Base-by-base conservation (phyloP, 768 basidiomycete genomes). In the Mrakia blollopis region DNA sequence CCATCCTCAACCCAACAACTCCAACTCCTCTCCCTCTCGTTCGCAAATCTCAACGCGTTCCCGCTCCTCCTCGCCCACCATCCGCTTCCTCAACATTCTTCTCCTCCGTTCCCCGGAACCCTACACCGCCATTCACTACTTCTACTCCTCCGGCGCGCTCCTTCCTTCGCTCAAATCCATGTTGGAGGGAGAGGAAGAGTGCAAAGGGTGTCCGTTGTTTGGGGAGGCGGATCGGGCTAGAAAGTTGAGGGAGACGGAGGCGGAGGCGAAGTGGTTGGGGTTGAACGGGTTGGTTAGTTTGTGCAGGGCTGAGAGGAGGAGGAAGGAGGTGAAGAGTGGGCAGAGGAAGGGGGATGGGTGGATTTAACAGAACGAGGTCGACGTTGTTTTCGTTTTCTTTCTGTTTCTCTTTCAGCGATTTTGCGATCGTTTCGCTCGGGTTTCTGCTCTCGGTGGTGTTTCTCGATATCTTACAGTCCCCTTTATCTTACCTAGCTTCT, bases 41-140 rank as follows among this genome's bases (percentile, higher is more conserved):
- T n/a, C 57, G 37, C 4, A 35, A 74, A 62, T 41, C 18, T 50
- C 16, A 50, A 50, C 47, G 47, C 47, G 47, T 13, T 23, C n/a
- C n/a, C n/a, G n/a, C 39, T 8, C 44, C 62, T 35, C 18, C 21
- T 21, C 50, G n/a, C 37, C 65, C 16, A n/a, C 71, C 3, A 72
- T 28, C 32, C 44, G 72, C n/a, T 68, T 72, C 63, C 67, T 77
- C 39, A 69, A 77, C 28, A 37, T 77, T n/a, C 76, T 77, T 18
- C 72, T 77, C 35, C 47, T 72, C n/a, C 71, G 76, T 25, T 67
- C 62, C 2, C 76, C 76, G 4, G 76, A 77, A 47, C 63, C 76
- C 2, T 77, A 77, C 52, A 11, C 57, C 30, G 72, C 76, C 32
- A 72, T 77, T 25, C 7, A 37, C 44, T 72, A 73, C 41, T 77